A percentile compares a stretch with the other conserved stretches of the same genome.
phyloP scores from a whole-genome alignment of 306 rosid genomes.

The Psophocarpus tetragonolobus region DNA sequence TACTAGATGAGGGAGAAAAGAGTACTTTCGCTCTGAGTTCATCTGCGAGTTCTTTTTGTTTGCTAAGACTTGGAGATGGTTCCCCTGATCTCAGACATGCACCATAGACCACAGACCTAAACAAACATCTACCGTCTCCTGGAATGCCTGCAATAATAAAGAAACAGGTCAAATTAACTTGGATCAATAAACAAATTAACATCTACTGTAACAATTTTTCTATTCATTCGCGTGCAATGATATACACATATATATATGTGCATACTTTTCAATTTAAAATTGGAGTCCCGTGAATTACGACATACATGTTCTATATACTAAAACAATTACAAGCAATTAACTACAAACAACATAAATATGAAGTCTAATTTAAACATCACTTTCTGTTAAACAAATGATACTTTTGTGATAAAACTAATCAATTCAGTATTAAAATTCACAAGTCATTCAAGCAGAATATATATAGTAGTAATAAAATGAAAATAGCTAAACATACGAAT shows the following conservation, averaged over 20 bases:
- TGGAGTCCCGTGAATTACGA: background rate
- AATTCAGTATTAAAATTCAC: background rate
- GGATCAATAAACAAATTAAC: too few relatives aligned
- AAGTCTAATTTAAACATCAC: background rate
- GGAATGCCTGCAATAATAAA: constrained; percentile 54
- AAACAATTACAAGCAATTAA: constrained; percentile 5
- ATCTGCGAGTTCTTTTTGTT: constrained; percentile 84
- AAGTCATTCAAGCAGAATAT: background rate
- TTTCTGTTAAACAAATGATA: background rate
- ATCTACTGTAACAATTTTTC: background rate
- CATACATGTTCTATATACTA: background rate
- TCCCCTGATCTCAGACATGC: constrained; percentile 66
- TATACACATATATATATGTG: too few relatives aligned
- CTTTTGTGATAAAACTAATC: background rate
- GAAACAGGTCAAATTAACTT: background rate
- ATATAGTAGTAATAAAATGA: background rate
- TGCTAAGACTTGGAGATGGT: constrained; percentile 56
- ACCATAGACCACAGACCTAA: constrained; percentile 77
- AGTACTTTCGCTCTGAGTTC: constrained; percentile 72
- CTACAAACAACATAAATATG: background rate
- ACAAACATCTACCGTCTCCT: constrained; percentile 93
- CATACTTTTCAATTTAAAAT: background rate
- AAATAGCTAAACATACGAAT: constrained; percentile 50
- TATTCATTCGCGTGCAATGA: background rate
- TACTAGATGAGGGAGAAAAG: background rate